Evolutionary conservation across 768 basidiomycete genomes (phyloP).

Genomic region (Pluteus cervinus): DNA sequence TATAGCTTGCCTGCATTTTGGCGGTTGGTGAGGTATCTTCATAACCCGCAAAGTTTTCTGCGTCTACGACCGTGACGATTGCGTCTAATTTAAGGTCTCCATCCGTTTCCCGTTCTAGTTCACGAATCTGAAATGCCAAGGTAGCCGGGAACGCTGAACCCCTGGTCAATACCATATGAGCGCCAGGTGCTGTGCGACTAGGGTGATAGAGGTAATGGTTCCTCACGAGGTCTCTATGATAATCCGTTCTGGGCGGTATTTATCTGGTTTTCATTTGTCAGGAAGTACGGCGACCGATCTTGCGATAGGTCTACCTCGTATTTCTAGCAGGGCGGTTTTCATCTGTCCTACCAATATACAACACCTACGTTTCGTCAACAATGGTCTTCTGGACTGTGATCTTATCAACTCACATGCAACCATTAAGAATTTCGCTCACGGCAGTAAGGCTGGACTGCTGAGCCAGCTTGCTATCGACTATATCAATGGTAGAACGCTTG

Average conservation of each 20-base stretch:
- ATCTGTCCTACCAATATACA: constrained; percentile 94
- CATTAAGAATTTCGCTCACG: constrained; percentile 91
- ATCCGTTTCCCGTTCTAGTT: constrained; percentile 73
- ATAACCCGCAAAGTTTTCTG: constrained; percentile 89
- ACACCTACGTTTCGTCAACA: constrained; percentile 45
- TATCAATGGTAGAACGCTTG: background rate
- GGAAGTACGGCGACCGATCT: no score
- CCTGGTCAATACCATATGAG: no score
- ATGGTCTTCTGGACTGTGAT: background rate
- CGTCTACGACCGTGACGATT: constrained; percentile 87
- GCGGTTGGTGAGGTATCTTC: constrained; percentile 91
- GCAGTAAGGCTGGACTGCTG: constrained; percentile 77
- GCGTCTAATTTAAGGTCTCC: constrained; percentile 81
- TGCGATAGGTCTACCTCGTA: constrained; percentile 49
- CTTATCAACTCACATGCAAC: constrained; percentile 71
- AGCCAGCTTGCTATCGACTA: constrained; percentile 90
- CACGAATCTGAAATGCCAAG: constrained; percentile 88
- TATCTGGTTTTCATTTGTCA: constrained; percentile 60
- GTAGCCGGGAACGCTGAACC: constrained; percentile 96
- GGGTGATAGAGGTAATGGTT: background rate
- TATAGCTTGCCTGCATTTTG: constrained; percentile 93
- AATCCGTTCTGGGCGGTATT: constrained; percentile 81
- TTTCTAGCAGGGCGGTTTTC: constrained; percentile 85
- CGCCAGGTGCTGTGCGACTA: background rate
- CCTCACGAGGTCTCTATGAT: constrained; percentile 92